A percentile compares a stretch with the other conserved stretches of the same genome.
Conservation (phyloP, 1,139 yeast genomes). For the Pichia sp. region DNA sequence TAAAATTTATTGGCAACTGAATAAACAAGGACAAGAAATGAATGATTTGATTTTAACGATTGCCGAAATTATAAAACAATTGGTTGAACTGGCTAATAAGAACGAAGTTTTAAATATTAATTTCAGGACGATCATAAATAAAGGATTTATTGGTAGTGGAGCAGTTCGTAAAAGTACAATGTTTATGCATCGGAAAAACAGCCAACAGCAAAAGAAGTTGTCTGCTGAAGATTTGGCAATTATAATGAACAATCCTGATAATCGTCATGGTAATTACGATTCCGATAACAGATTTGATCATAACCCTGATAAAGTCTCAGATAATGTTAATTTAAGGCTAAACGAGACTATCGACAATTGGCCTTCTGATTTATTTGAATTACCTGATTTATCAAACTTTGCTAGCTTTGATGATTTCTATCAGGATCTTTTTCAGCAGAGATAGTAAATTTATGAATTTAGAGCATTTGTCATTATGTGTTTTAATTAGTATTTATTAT, state of each 20-base stretch:
- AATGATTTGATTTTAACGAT: constrained; percentile 53
- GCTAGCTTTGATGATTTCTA: constrained; percentile 46
- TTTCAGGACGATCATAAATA: constrained; percentile 1
- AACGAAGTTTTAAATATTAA: constrained; percentile 14
- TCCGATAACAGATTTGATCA: too few species aligned
- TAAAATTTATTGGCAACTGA: constrained; percentile 48
- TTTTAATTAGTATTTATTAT: too few species aligned
- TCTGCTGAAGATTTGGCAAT: constrained; percentile 20
- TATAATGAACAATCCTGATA: too few species aligned
- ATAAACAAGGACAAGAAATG: constrained; percentile 45
- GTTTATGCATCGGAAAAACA: constrained; percentile 8
- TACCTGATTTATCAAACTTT: constrained; percentile 40
- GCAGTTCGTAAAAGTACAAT: constrained; percentile 10
- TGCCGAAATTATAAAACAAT: constrained; percentile 43
- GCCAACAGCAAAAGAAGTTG: constrained; percentile 22
- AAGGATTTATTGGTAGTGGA: constrained; percentile 24
- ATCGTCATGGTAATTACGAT: too few species aligned
- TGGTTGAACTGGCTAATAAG: constrained; percentile 38
- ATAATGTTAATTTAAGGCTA: too few species aligned
- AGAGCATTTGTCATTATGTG: too few species aligned
- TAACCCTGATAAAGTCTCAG: too few species aligned
- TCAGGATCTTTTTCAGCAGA: constrained; percentile 30
- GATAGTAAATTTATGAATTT: too few species aligned
- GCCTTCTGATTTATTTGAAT: constrained; percentile 1
- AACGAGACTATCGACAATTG: too few species aligned